Conservation (phyloP, 1,284 basidiomycete species). For the Wolfiporia cocos region DNA sequence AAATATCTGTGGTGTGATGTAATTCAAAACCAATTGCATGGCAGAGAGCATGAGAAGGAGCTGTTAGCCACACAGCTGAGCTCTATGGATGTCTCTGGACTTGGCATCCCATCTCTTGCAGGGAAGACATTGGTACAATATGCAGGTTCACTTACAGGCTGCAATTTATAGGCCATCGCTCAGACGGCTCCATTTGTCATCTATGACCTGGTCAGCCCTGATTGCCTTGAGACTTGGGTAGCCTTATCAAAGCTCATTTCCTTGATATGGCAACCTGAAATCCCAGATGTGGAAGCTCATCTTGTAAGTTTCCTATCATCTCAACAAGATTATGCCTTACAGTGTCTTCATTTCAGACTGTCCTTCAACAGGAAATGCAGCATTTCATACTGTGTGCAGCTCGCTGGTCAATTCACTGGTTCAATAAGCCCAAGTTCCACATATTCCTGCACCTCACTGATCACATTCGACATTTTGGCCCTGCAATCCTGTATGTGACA, state of each 20-base stretch:
- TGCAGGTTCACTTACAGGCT: conserved; percentile 23
- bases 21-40: conserved; percentile 13
- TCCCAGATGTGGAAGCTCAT: conserved; percentile 15
- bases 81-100: conserved; percentile 19
- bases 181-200: conserved; percentile 27
- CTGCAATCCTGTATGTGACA: conserved; percentile 25
- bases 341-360: not conserved
- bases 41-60: conserved; percentile 10
- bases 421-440: conserved; percentile 28
- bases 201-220: conserved; percentile 16
- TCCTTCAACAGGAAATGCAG: not conserved
- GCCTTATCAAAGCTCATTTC: conserved; percentile 18
- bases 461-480: conserved; percentile 22
- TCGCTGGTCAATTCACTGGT: conserved; percentile 19
- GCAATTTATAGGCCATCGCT: conserved; percentile 23
- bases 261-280: conserved; percentile 24
- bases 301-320: conserved; percentile 8
- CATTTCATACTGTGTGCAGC: conserved; percentile 8
- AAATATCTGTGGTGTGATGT: conserved; percentile 34
- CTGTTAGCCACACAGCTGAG: conserved; percentile 17
- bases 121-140: conserved; percentile 25
- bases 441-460: conserved; percentile 18
- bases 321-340: not conserved
- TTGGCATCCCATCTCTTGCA: conserved; percentile 14
- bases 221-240: conserved; percentile 17